Base-by-base conservation (phyloP, 129 eudicot species). In the Pulicaria dysenterica region DNA sequence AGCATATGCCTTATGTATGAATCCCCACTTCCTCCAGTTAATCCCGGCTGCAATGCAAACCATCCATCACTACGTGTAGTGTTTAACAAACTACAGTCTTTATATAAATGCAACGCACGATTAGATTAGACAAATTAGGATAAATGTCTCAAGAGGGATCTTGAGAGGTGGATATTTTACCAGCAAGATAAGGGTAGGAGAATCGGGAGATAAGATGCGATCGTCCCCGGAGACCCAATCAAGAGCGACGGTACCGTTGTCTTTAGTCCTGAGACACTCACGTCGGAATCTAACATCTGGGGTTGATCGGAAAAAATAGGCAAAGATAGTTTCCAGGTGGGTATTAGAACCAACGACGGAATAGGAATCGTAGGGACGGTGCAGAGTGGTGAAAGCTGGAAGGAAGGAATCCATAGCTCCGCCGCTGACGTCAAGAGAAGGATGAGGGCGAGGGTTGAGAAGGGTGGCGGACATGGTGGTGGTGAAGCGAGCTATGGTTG, bases 21-120 rank as follows among this genome's bases (percentile, higher is more conserved):
- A 50, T 88, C 97, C n/a, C 43, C 80, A 64, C 99, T 94, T 49
- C 99, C 99, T 55, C 99, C 99, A 7, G 97, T 94, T 34, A 94
- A 84, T 71, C 99, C 97, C 68, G 99, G 99, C 99, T 94, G 91
- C 69, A 66, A 45, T 8, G 31, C 10, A 79, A 82, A 68, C 48
- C 75, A 74, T 67, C 34, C 67, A 73, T 24, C n/a, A 53, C 62
- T 31, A 48, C 16, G 46, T 57, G 40, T 4, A 6, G 14, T 58
- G 36, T 37, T 12, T 5, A 66, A 11, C 7, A 53, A 8, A 7
- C 34, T 38, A 59, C 31, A 24, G 31, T 24, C 31, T 2, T 24
- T 24, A 24, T 0, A 24, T 24, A 24, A 24, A 24, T 24, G 2
- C 31, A 1, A 24, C 31, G 1, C 31, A 24, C 31, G 2, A 24